Percentiles rank a stretch among this genome's conserved stretches.
These are phyloP conservation scores for Hibiscus tridactylites DNA, from an alignment of 345 rosid genomes.

Conservation along the genomic window DNA sequence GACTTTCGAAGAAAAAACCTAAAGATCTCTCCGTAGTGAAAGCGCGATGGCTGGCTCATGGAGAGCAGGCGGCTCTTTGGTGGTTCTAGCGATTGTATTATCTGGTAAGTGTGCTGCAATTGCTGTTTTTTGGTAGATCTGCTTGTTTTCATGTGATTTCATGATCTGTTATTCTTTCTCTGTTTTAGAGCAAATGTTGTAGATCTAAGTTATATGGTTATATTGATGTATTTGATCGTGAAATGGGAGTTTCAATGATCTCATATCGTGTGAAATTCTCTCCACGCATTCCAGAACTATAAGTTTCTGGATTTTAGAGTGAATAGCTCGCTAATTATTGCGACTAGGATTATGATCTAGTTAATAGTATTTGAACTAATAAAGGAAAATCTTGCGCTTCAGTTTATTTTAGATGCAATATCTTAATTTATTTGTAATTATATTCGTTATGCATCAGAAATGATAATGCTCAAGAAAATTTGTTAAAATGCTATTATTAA, in stretches of 20 bases:
- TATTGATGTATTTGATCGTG: conserved; percentile 1
- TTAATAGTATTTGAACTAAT: not conserved
- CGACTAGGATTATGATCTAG: not conserved
- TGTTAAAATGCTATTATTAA: not conserved
- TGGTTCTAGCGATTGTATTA: not conserved
- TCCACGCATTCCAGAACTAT: not conserved
- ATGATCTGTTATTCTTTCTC: too few species aligned
- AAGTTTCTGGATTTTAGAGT: not conserved
- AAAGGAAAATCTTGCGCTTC: not conserved
- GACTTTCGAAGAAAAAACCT: not conserved
- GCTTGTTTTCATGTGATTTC: too few species aligned
- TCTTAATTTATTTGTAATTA: not conserved
- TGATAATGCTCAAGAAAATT: not conserved
- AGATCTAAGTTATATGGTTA: not conserved
- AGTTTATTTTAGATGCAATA: not conserved
- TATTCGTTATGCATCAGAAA: not conserved
- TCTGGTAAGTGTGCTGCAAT: conserved; percentile 13
- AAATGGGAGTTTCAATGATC: not conserved
- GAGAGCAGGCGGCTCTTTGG: not conserved
- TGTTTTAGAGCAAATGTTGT: not conserved
- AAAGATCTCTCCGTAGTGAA: not conserved
- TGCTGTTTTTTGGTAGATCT: not conserved
- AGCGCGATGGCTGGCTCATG: conserved; percentile 32
- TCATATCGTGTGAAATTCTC: not conserved
- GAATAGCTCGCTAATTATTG: not conserved